Base-by-base conservation (phyloP, 2,329 filamentous ascomycete species). In the Ophiostoma ips region DNA sequence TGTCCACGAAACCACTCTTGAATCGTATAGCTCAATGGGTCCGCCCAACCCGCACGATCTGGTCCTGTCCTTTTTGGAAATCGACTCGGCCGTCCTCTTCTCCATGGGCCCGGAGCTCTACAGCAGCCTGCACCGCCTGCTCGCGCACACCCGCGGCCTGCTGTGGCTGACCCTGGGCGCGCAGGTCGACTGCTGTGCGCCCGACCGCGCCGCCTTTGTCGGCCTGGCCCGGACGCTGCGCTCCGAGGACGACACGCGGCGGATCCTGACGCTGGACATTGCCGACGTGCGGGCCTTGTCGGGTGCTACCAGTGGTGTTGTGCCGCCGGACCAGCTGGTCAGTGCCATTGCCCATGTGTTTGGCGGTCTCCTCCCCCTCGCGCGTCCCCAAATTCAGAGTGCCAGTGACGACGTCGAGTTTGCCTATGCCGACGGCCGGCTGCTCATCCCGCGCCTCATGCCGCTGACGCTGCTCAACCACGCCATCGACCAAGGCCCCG, bases 91-190 rank as follows among this genome's bases (percentile, higher is more conserved):
- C 6, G 48, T 63, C 2, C 50, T 75, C 28, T 70, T 68, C 53
- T 50, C 60, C 33, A 70, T 73, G 63, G 56, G 55, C 2, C 57
- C 65, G 10, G 11, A 55, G 0, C 58, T 65, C 5, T 78, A 74
- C 53, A 48, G 62, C 0, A 37, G 56, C 1, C 65, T 78, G 28
- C 64, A 69, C 28, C 54, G 56, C 0, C 56, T 78, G 15, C 58
- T 71, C 3, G 56, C 58, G 5, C 49, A 48, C 1, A 60, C 67
- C 1, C 63, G 62, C 15, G 63, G 66, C 2, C 55, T 77, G 1
- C 44, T 77, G 1, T 78, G 74, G 72, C 53, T 74, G 16, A 71
- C 71, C 0, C 59, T 61, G 0, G 68, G 67, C 4, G 69, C 68
- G 2, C 66, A 70, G 30, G 65, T 54, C 58, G 61, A 61, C 53